Evolutionary conservation across 306 rosid species (phyloP).

Genomic region (Cucumis melo): DNA sequence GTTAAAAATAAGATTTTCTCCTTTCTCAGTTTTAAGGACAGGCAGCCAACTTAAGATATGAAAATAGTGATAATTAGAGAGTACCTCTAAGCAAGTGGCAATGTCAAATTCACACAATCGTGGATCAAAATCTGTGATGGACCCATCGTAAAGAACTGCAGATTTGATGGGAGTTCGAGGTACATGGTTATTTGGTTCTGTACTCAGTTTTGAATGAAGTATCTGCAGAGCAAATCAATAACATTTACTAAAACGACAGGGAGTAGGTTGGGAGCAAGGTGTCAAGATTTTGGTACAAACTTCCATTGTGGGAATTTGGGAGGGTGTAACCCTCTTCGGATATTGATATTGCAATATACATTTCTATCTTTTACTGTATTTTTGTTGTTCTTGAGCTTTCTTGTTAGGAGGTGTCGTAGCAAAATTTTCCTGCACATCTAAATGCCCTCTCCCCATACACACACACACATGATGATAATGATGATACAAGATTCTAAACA

Average conservation of each 20-base stretch:
- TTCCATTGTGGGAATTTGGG: too few species aligned
- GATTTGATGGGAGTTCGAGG: constrained; percentile 32
- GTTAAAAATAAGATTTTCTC: not conserved
- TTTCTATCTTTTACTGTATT: too few species aligned
- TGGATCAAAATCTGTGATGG: constrained; percentile 57
- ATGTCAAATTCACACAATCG: constrained; percentile 72
- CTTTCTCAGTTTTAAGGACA: not conserved
- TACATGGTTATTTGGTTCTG: constrained; percentile 22
- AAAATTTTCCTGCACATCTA: not conserved
- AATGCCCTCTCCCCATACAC: not conserved
- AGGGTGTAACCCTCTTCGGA: too few species aligned
- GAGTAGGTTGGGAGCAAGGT: too few species aligned
- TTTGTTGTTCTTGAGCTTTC: too few species aligned
- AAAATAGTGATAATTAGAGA: not conserved
- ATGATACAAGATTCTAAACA: not conserved
- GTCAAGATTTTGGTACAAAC: too few species aligned
- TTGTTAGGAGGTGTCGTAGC: too few species aligned
- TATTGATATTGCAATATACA: too few species aligned
- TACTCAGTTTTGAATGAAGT: constrained; percentile 56
- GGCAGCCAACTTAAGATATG: not conserved
- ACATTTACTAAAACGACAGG: not conserved
- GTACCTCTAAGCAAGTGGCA: constrained; percentile 97
- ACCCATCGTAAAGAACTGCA: constrained; percentile 71
- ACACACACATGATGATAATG: not conserved
- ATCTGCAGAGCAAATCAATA: constrained; percentile 33